Base-by-base conservation (phyloP, 1,139 yeast species). In the Hemisphaericaspora lyxosophila region DNA sequence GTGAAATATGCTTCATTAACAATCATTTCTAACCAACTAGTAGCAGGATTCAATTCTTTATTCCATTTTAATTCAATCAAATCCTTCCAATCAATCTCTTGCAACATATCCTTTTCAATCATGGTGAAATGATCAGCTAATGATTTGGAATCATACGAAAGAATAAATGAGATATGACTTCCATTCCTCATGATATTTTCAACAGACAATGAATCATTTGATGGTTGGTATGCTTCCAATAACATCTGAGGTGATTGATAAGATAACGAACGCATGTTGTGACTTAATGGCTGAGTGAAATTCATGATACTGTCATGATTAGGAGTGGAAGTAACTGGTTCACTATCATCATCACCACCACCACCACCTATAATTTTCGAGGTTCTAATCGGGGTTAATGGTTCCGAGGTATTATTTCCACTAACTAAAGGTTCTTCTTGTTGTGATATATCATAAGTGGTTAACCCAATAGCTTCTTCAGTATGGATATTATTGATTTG, bases 51-150 rank as follows among this genome's bases (percentile, higher is more conserved):
- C 32, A 85, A 64, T 30, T 80, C 78, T 43, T 77, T 76, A 45
- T 77, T 77, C 89, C 95, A 85, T 41, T 80, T 75, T 47, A 86
- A 64, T 50, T 88, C 94, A 39, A 90, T 73, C 38, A 90, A 70
- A 50, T 88, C 96, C 54, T 82, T 83, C 97, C 97, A 90, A 58
- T 90, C 97, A 33, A 92, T 75, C 50, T 88, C 96, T 38, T 80
- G 76, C 25, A 90, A 60, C 37, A 90, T 78, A 58, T 90, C 97
- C 39, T 82, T 72, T 57, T 92, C 98, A 47, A 92, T 85, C 37
- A 85, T 58, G 0, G 97, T 90, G 60, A 92, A 71, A 52, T 90
- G 97, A 41, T 80, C 75, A 5, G 95, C 88, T 28, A 92, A 64
- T 0, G 75, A 64, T 38, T 67, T 62, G 1, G 96, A 80, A 39